Base-by-base conservation (phyloP, 805 yeast species). In the Pichia ethanolica region DNA sequence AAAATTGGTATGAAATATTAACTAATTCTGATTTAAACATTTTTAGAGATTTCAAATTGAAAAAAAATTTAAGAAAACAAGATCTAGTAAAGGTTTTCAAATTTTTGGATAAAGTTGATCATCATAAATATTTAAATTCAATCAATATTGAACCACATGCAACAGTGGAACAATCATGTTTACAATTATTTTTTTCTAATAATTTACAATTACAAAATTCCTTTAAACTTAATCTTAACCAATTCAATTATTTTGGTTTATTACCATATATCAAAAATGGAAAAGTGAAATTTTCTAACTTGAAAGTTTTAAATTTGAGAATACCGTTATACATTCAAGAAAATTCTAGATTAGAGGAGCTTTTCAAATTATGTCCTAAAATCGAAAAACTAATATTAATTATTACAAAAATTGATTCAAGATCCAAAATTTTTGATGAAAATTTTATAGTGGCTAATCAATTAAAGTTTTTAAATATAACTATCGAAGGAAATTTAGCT, bases 1-100 rank as follows among this genome's bases (percentile, higher is more conserved):
- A 44, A n/a, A 11, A 11, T 9, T 62, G 66, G 66, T 25, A 53
- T 39, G 27, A 42, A 4, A 39, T 44, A 2, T 39, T 62, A 1
- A 38, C 35, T 3, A 45, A 43, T 4, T 38, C 48, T 4, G 9
- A 30, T 30, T 58, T 59, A 1, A 42, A 45, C n/a, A n/a, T 58
- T 5, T 49, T 55, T 12, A 46, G 45, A 3, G n/a, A 39, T 6
- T 58, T 56, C 4, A 35, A 7, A 2, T 39, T 59, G 43, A 51
- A 50, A 37, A 35, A 44, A 4, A 14, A 25, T 13, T 39, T 48
- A 4, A 44, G 32, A 20, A 44, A 44, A 39, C 36, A 25, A 20
- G 34, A 55, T 13, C 54, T 59, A 42, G 49, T 46, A 5, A 47
- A 52, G 33, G 56, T 60, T 36, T 27, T 56, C 9, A 41, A 37